Base-by-base conservation (phyloP, 1,284 basidiomycete species). In the Ceratobasidium sp. region DNA sequence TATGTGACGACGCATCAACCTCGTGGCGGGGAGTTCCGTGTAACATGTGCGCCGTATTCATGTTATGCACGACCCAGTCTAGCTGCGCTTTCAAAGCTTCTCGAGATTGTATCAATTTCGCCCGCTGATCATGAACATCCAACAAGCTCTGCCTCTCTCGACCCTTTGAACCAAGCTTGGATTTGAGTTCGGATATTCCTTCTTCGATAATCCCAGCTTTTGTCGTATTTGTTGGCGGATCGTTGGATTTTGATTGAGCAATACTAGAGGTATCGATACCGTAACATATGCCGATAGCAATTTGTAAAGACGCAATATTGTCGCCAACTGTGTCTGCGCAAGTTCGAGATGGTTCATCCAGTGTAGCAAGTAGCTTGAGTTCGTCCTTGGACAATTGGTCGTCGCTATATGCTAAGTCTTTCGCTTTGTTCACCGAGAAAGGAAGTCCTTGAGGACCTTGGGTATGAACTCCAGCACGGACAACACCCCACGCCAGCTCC, bases 401-500 rank as follows among this genome's bases (percentile, higher is more conserved):
- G 23, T 76, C 73, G 13, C 28, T 73, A 53, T 73, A 53, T 3
- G 46, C 60, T 23, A 61, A 6, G 20, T 63, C 46, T 23, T 73
- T 73, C 39, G 40, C n/a, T n/a, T 61, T 51, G 23, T 10, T 56
- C 26, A 39, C 49, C 10, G 67, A 39, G n/a, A 69, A n/a, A 12
- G 46, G 44, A 2, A 49, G 26, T 5, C 58, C 44, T 18, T 39
- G 71, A 3, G 13, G 15, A 15, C 13, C 33, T 40, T 73, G 71
- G 15, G n/a, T 20, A 51, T 73, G 71, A 28, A 73, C 71, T 2
- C 71, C 71, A 40, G 73, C 73, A 26, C 63, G 73, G 82, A 87
- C 73, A 20, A 76, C 85, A 28, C 88, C 88, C 87, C 88, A 88
- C 3, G 88, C 86, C 9, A 90, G 81, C 78, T 89, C 88, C 33